Base-by-base conservation (phyloP, 2,329 filamentous ascomycete species). In the Plenodomus lindquistii region DNA sequence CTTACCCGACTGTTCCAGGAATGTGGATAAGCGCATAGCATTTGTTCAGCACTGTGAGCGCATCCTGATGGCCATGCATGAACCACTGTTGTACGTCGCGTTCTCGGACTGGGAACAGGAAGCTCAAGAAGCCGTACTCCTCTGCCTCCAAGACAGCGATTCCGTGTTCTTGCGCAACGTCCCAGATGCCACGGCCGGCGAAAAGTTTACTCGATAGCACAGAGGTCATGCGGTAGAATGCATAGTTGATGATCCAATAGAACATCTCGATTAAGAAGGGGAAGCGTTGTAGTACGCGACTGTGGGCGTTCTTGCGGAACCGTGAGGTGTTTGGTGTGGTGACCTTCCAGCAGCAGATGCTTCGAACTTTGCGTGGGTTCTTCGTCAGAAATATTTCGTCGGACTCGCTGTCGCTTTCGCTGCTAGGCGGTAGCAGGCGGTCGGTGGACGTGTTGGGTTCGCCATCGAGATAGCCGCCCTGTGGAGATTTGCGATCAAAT, bases 241-340 rank as follows among this genome's bases (percentile, higher is more conserved):
- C 75, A 55, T 85, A 81, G 62, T 85, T 87, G 58, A 88, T 77
- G 37, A 80, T 77, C 85, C 85, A 88, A 73, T 88, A 88, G 67
- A 88, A 87, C 84, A 88, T 88, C 69, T 88, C 85, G 40, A 88
- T 79, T 45, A 88, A 69, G 63, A 88, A 88, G 4, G 86, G 85
- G 56, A 84, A 87, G 62, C 85, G 85, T 65, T 86, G 81, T 49
- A 88, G 74, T 46, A 87, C 77, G 20, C 84, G 77, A 52, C 81
- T 85, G 66, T 87, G 85, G 40, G 81, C 66, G 63, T 86, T 72
- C 50, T 80, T 76, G 34, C 79, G 76, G 67, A 85, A 88, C n/a
- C 81, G 78, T 2, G 81, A 81, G 2, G 83, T 81, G 59, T 85
- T 85, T 10, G 83, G 83, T 5, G 78, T 85, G 9, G 71, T 63